A percentile compares a stretch with the other conserved stretches of the same genome.
Evolutionary conservation across 2,329 filamentous ascomycete genomes (phyloP).

Genomic region (Epichloe sibirici): DNA sequence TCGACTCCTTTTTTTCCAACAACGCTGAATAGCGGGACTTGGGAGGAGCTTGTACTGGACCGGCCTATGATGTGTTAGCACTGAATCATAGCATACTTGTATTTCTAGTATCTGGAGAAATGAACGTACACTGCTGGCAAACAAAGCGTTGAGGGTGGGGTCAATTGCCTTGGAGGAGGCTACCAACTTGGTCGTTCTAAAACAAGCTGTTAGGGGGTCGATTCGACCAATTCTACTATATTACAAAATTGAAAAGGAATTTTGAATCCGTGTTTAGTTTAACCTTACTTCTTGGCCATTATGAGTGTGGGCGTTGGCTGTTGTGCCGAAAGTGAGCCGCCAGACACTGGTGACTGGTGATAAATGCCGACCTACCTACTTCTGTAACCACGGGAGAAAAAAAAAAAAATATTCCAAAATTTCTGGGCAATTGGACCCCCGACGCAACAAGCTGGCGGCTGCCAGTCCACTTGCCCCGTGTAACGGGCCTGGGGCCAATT

Average conservation of each 20-base stretch:
- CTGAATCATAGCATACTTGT: neutral
- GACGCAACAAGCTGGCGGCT: neutral
- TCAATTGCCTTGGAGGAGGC: slow-evolving; percentile 48
- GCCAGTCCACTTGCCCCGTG: neutral
- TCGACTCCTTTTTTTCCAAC: slow-evolving; percentile 20
- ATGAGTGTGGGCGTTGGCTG: neutral
- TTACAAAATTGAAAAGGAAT: neutral
- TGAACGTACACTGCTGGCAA: slow-evolving; percentile 56
- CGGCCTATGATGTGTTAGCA: slow-evolving; percentile 25
- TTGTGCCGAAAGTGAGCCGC: neutral
- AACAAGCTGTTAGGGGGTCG: slow-evolving; percentile 15
- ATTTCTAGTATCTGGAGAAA: neutral
- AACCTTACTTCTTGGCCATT: slow-evolving; percentile 15
- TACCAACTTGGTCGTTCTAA: slow-evolving; percentile 23
- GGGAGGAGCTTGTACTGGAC: slow-evolving; percentile 35
- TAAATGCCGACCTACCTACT: neutral
- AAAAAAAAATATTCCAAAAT: slow-evolving; percentile 4
- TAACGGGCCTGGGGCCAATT: neutral
- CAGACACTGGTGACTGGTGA: neutral
- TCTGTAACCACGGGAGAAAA: neutral
- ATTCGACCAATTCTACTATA: slow-evolving; percentile 7
- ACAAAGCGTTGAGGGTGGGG: slow-evolving; percentile 56
- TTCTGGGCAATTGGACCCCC: neutral
- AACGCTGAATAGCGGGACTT: slow-evolving; percentile 32
- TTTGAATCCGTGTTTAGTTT: slow-evolving; percentile 1